Evolutionary conservation across 75 land plant species (phyloP), one percentile per base, ranked within the genome.

Genomic region (Pinus albicaulis): DNA sequence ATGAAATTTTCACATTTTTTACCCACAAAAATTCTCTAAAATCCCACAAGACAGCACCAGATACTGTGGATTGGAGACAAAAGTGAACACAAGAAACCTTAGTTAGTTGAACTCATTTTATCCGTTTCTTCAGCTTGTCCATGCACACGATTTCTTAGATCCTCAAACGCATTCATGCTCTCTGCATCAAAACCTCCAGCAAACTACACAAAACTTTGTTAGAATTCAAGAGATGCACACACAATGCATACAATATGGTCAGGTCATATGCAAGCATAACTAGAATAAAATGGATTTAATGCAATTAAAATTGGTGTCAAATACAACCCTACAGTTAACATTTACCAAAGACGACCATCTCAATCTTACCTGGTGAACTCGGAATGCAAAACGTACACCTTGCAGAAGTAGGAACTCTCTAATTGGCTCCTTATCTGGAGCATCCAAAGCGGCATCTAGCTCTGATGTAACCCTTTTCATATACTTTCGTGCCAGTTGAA

Each of bases 141-240:
- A 56, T 73, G 71, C 1, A 81, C 85, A 56, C 94, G 89, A 77
- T 80, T 87, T 77, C 98, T 86, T 11, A 95, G 84, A 53, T 94
- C 92, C 76, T 95, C 97, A 74, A 93, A 95, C 57, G 97, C 90
- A 74, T 73, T 78, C 98, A 95, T 95, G 78, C 97, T 95, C 70
- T 95, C 97, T 16, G 92, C 90, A 80, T 95, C 98, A 80, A 95
- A 93, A 17, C 98, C 98, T 74, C 98, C 98, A 59, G 97, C 99
- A 86, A 96, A 96, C 98, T 95, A 90, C 53, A 78, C 16, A 13
- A 68, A 68, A 41, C 14, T 20, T 68, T 68, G 52, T 68, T 23
- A 68, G 71, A n/a, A 68, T 38, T 10, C 23, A 57, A n/a, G 22
- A 57, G 22, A 5, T n/a, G 19, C 7, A 4, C 22, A 57, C 19